Base-by-base conservation (phyloP, 768 basidiomycete genomes). In the Dacryopinax spathularia region DNA sequence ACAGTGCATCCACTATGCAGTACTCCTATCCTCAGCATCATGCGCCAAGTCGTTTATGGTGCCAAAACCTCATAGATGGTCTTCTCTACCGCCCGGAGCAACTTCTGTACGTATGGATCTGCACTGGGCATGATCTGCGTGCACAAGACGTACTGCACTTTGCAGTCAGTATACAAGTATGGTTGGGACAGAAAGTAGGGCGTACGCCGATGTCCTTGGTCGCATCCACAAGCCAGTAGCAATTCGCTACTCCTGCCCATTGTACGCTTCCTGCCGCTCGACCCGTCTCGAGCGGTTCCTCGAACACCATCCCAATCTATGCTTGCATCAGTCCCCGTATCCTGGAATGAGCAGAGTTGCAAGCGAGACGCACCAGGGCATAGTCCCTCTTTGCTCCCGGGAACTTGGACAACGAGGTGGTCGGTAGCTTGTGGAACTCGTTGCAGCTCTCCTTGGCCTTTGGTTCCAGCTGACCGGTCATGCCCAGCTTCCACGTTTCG, bases 361-460 rank as follows among this genome's bases (percentile, higher is more conserved):
- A 56, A 15, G 29, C 12, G 48, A 13, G 48, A 56, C 48, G 3
- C 48, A 56, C 48, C 48, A 56, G 48, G 25, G 25, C 48, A 20
- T 56, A 56, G 31, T 56, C 48, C 29, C 48, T 10, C 48, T 56
- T 56, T 29, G 48, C 48, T 29, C 48, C 48, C 3, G 48, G 48
- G 48, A 56, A 56, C 48, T 56, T 56, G 48, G 13, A 27, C 48
- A 56, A 20, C 22, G 25, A 27, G 25, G 48, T 56, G 25, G 25
- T 29, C 29, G 3, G 5, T 29, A 56, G 18, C 15, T 31, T 56
- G 25, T 56, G 48, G 29, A 56, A 56, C 25, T 13, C 48, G 48
- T 56, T 56, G 29, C 48, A 56, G 48, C 48, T 56, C 48, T 56
- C 29, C 48, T 56, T 56, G 13, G 48, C 48, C 48, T 56, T 29